These are phyloP conservation scores for Salpingoeca rosetta DNA, from an alignment of 78 protist species.

Conservation along the genomic window DNA sequence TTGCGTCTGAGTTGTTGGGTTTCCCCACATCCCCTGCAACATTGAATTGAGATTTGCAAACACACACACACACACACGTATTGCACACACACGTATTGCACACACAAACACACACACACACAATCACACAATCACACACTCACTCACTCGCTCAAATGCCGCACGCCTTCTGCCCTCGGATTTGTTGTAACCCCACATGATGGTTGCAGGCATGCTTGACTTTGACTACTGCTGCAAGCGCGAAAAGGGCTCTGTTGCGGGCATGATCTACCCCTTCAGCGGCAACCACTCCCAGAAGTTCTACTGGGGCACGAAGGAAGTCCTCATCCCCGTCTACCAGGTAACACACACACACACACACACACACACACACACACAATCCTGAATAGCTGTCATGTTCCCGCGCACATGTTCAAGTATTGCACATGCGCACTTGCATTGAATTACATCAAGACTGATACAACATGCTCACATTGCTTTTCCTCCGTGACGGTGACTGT, in stretches of 20 bases:
- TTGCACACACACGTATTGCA: too few relatives aligned
- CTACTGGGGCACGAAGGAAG: constrained; percentile 79
- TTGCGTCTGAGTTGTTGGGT: neutral
- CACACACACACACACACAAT: too few relatives aligned
- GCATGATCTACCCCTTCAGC: constrained; percentile 58
- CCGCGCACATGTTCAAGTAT: too few relatives aligned
- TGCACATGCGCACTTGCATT: too few relatives aligned
- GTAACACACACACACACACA: too few relatives aligned
- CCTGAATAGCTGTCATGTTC: too few relatives aligned
- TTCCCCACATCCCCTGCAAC: neutral
- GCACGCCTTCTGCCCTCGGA: neutral
- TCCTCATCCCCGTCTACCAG: constrained; percentile 67
- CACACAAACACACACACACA: too few relatives aligned
- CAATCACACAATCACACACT: too few relatives aligned
- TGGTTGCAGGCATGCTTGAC: constrained; percentile 63
- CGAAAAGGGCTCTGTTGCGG: constrained; percentile 78
- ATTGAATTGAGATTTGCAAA: neutral
- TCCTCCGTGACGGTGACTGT: too few relatives aligned
- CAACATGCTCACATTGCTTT: too few relatives aligned
- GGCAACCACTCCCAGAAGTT: constrained; percentile 67
- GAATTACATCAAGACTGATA: too few relatives aligned
- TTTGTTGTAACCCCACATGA: neutral
- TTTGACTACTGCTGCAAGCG: constrained; percentile 79
- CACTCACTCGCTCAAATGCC: neutral
- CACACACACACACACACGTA: too few relatives aligned